A percentile compares a stretch with the other conserved stretches of the same genome.
These are phyloP conservation scores for Chloris gayana DNA, from an alignment of 176 grass and related monocot genomes.

Conservation along the genomic window DNA sequence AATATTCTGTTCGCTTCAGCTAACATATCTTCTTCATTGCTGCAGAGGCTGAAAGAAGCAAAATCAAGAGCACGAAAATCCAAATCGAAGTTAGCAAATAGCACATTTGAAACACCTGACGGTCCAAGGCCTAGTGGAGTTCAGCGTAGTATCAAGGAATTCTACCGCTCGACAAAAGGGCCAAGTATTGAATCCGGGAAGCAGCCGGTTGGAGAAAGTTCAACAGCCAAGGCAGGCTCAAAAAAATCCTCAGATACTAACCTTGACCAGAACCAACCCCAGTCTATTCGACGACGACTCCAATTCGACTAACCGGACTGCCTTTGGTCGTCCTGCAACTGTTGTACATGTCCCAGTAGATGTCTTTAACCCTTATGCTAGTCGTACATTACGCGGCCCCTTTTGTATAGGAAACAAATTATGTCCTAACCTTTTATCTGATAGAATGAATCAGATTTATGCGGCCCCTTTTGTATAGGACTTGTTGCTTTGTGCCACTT, in stretches of 20 bases:
- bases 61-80: slow-evolving; percentile 61
- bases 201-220: slow-evolving; percentile 26
- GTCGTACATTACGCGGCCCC: slow-evolving; percentile 3
- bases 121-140: slow-evolving; percentile 44
- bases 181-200: slow-evolving; percentile 34
- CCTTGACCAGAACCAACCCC: slow-evolving; percentile 48
- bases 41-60: slow-evolving; percentile 75
- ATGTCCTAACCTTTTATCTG: neutral
- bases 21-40: slow-evolving; percentile 25
- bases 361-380: slow-evolving; percentile 28
- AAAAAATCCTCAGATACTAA: slow-evolving; percentile 54
- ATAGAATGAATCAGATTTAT: neutral
- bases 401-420: slow-evolving; percentile 51
- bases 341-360: slow-evolving; percentile 39
- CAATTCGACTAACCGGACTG: slow-evolving; percentile 50
- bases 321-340: slow-evolving; percentile 1
- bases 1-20: neutral
- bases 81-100: slow-evolving; percentile 32
- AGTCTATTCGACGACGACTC: slow-evolving; percentile 62
- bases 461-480: neutral
- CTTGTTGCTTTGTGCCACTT: neutral
- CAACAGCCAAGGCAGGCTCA: slow-evolving; percentile 23
- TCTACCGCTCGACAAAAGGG: slow-evolving; percentile 70
- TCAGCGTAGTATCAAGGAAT: slow-evolving; percentile 84
- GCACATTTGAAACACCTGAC: slow-evolving; percentile 15